Evolutionary conservation across 2,329 filamentous ascomycete species (phyloP).

Genomic region (Nemania sp.): DNA sequence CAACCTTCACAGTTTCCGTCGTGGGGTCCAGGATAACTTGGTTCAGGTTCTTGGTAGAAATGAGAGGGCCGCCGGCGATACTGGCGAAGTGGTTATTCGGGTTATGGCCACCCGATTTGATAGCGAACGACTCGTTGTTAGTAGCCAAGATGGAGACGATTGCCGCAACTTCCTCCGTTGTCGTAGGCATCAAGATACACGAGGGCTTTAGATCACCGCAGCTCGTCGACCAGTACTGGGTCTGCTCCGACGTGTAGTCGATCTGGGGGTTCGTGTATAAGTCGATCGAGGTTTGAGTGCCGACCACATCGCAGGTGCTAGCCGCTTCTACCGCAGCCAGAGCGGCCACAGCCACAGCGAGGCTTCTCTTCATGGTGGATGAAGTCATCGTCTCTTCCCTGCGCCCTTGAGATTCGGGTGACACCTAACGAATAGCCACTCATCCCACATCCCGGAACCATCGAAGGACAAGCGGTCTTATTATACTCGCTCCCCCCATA

Average conservation of each 20-base stretch:
- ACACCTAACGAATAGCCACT: background rate
- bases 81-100: slow-evolving; percentile 66
- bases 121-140: slow-evolving; percentile 63
- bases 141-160: slow-evolving; percentile 63
- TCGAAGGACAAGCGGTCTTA: slow-evolving; percentile 2
- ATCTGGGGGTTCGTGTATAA: slow-evolving; percentile 50
- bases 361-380: slow-evolving; percentile 33
- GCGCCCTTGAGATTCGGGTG: background rate
- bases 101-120: slow-evolving; percentile 69
- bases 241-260: slow-evolving; percentile 54
- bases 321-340: slow-evolving; percentile 34
- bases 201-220: slow-evolving; percentile 58
- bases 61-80: slow-evolving; percentile 60
- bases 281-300: slow-evolving; percentile 49
- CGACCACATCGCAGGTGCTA: slow-evolving; percentile 56
- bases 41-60: slow-evolving; percentile 61
- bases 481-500: slow-evolving; percentile 13
- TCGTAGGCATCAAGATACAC: slow-evolving; percentile 62
- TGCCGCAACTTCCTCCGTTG: slow-evolving; percentile 62
- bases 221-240: slow-evolving; percentile 60
- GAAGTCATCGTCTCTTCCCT: slow-evolving; percentile 36
- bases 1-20: slow-evolving; percentile 57
- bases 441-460: background rate
- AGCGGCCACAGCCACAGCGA: slow-evolving; percentile 37
- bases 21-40: slow-evolving; percentile 55